These are phyloP conservation scores for Curvularia spicifera DNA, from an alignment of 2,329 filamentous ascomycete species.

Conservation along the genomic window DNA sequence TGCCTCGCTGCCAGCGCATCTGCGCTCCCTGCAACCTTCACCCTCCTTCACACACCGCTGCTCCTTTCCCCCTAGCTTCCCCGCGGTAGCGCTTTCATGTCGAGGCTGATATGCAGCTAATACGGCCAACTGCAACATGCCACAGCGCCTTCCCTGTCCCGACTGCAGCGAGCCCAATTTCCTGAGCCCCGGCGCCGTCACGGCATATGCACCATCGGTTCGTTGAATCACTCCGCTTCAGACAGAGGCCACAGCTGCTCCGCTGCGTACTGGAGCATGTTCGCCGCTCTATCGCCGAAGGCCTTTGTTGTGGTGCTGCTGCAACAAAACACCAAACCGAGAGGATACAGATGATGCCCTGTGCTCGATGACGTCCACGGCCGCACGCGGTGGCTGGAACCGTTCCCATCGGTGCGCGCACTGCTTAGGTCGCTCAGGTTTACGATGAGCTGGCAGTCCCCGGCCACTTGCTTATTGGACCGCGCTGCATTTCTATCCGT, in stretches of 20 bases:
- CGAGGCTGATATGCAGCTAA: conserved; percentile 34
- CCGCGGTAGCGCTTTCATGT: conserved; percentile 18
- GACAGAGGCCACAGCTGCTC: conserved; percentile 16
- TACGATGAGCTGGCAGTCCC: conserved; percentile 43
- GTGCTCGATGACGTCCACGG: conserved; percentile 33
- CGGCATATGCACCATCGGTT: conserved; percentile 29
- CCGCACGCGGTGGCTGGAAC: conserved; percentile 33
- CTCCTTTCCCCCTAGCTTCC: conserved; percentile 14
- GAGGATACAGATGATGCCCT: conserved; percentile 14
- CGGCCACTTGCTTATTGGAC: conserved; percentile 43
- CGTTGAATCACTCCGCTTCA: conserved; percentile 21
- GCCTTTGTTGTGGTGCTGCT: neutral
- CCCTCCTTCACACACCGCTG: conserved; percentile 20
- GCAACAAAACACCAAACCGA: conserved; percentile 28
- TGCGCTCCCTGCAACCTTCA: conserved; percentile 9
- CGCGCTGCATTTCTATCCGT: conserved; percentile 33
- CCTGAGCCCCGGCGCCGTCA: conserved; percentile 27
- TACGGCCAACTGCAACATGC: conserved; percentile 41
- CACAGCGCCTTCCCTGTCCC: conserved; percentile 39
- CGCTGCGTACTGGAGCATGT: conserved; percentile 19
- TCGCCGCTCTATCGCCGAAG: conserved; percentile 1
- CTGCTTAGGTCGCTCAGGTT: conserved; percentile 42
- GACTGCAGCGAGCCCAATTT: conserved; percentile 38
- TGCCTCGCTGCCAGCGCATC: conserved; percentile 17
- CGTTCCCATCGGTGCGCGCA: conserved; percentile 38